phyloP scores from a whole-genome alignment of 2,329 filamentous ascomycete genomes.

The Aspergillus pseudonomiae region DNA sequence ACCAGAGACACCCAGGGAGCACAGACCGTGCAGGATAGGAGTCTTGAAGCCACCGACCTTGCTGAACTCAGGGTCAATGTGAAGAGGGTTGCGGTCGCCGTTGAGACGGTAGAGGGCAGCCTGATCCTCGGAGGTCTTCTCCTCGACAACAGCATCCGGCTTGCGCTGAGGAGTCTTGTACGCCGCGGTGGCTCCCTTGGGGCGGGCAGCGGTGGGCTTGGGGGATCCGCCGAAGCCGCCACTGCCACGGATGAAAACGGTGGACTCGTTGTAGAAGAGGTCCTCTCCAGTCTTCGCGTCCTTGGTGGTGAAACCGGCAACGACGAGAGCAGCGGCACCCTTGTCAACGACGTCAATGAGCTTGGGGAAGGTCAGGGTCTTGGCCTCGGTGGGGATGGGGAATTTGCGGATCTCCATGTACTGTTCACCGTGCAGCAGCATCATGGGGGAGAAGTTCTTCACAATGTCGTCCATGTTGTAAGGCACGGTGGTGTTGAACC shows the following conservation, averaged over 20 bases:
- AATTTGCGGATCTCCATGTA: slow-evolving; percentile 93
- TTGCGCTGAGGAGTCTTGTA: slow-evolving; percentile 77
- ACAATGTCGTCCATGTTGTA: slow-evolving; percentile 82
- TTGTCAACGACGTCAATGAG: slow-evolving; percentile 97
- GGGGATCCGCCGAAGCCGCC: slow-evolving; percentile 86
- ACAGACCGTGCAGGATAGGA: slow-evolving; percentile 95
- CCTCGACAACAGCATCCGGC: slow-evolving; percentile 82
- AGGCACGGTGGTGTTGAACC: slow-evolving; percentile 79
- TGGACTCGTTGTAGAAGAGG: slow-evolving; percentile 94
- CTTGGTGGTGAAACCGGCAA: slow-evolving; percentile 78
- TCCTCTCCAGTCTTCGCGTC: slow-evolving; percentile 84
- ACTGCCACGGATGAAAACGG: slow-evolving; percentile 87
- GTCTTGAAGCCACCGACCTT: slow-evolving; percentile 93
- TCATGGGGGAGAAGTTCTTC: slow-evolving; percentile 97
- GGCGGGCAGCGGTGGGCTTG: slow-evolving; percentile 67
- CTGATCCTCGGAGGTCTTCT: slow-evolving; percentile 85
- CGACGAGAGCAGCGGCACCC: slow-evolving; percentile 82
- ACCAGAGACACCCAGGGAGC: slow-evolving; percentile 86
- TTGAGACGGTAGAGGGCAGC: slow-evolving; percentile 90
- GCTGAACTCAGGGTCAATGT: slow-evolving; percentile 92
- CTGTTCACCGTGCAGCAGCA: slow-evolving; percentile 98
- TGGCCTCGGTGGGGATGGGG: slow-evolving; percentile 83
- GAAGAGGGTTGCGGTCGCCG: slow-evolving; percentile 93
- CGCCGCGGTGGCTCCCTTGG: slow-evolving; percentile 76
- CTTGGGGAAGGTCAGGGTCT: slow-evolving; percentile 73